Percentiles rank a stretch among this genome's conserved stretches.
These are phyloP conservation scores for Pythium oligandrum DNA, from an alignment of 352 stramenopile genomes.

Conservation along the genomic window DNA sequence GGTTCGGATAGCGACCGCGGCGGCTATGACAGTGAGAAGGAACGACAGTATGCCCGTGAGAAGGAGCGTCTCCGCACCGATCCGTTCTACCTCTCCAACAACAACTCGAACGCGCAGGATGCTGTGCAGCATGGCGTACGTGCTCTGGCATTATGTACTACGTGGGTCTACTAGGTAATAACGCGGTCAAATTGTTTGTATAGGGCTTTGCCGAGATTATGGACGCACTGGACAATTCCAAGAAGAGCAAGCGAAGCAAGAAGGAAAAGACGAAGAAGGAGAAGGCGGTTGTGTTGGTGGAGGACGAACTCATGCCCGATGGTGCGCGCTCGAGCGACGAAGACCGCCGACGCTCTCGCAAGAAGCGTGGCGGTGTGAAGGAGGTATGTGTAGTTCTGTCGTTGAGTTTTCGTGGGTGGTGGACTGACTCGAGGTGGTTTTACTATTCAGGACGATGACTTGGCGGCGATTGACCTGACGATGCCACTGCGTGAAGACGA, in stretches of 20 bases:
- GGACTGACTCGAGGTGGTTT: conserved; percentile 1
- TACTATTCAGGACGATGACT: conserved; percentile 45
- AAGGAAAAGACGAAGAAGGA: conserved; percentile 54
- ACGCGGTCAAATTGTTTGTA: conserved; percentile 1
- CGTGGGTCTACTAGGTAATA: conserved; percentile 4
- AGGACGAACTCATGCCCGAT: conserved; percentile 79
- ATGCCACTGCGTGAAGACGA: conserved; percentile 72
- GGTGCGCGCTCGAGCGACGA: conserved; percentile 67
- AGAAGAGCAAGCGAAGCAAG: conserved; percentile 44
- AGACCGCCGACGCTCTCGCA: conserved; percentile 43
- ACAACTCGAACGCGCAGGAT: conserved; percentile 28
- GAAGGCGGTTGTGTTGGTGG: conserved; percentile 54
- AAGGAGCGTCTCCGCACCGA: conserved; percentile 71
- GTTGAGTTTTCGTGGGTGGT: neutral
- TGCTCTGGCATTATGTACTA: neutral
- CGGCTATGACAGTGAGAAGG: neutral
- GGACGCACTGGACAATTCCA: conserved; percentile 51
- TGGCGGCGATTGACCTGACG: conserved; percentile 73
- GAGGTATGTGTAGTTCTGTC: conserved; percentile 24
- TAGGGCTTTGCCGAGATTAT: conserved; percentile 80
- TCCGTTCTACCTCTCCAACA: conserved; percentile 78
- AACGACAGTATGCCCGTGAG: conserved; percentile 32
- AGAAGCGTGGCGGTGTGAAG: conserved; percentile 36
- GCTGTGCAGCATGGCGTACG: conserved; percentile 23
- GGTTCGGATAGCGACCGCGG: neutral